Evolutionary conservation across 2,329 filamentous ascomycete genomes (phyloP).

Genomic region (Cladosporium phlei): DNA sequence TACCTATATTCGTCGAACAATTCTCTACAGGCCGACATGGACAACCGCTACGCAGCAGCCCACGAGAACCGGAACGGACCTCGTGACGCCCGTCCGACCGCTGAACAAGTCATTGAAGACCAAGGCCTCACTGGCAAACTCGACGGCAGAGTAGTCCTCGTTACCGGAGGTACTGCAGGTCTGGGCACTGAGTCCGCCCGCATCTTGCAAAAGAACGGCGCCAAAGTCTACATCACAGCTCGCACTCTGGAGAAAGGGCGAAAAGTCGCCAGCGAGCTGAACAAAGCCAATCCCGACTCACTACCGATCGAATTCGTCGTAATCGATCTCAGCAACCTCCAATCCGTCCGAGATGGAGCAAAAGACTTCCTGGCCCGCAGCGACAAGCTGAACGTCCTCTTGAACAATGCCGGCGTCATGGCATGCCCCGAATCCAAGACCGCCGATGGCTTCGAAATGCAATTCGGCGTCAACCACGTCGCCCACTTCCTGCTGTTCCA

Average conservation of each 20-base stretch:
- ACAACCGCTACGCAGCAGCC: conserved; percentile 30
- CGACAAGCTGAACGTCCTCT: conserved; percentile 20
- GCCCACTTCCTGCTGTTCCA: conserved; percentile 52
- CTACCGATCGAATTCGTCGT: conserved; percentile 22
- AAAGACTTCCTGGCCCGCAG: conserved; percentile 19
- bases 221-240: conserved; percentile 41
- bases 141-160: conserved; percentile 35
- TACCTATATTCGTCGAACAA: too few relatives aligned
- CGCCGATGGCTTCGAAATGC: conserved; percentile 46
- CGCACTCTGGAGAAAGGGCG: conserved; percentile 40
- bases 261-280: conserved; percentile 27
- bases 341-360: conserved; percentile 33
- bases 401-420: conserved; percentile 19
- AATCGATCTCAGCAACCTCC: conserved; percentile 29
- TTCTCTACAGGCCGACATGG: too few relatives aligned
- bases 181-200: conserved; percentile 42
- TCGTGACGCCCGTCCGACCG: conserved; percentile 23
- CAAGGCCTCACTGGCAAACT: conserved; percentile 30
- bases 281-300: conserved; percentile 17
- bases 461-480: conserved; percentile 53
- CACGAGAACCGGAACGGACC: conserved; percentile 30
- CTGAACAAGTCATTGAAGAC: conserved; percentile 24
- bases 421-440: conserved; percentile 34
- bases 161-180: conserved; percentile 44
- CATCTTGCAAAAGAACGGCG: conserved; percentile 43